Evolutionary conservation across 441 rosid species (phyloP).

Genomic region (Corymbia citriodora): DNA sequence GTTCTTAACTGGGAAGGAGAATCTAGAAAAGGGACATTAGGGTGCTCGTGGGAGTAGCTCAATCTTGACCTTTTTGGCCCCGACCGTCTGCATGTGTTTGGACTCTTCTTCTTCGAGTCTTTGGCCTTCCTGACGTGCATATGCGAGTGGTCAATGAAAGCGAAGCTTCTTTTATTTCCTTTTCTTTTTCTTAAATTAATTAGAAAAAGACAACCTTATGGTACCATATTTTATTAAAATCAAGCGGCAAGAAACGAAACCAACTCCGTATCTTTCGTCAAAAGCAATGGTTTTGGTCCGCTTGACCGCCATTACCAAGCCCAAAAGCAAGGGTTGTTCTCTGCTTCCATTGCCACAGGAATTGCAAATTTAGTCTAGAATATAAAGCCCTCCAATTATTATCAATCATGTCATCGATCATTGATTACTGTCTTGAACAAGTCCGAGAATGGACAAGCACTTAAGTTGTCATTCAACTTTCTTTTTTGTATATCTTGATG

Average conservation of each 20-base stretch:
- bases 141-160: neutral
- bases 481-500: neutral
- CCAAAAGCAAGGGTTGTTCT: neutral
- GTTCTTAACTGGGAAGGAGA: neutral
- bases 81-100: neutral
- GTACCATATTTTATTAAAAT: neutral
- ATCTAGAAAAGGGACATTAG: neutral
- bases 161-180: neutral
- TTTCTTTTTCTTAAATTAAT: neutral
- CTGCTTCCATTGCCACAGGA: neutral
- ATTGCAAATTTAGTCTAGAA: neutral
- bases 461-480: neutral
- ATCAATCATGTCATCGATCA: neutral
- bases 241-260: neutral
- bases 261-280: neutral
- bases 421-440: neutral
- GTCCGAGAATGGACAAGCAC: neutral
- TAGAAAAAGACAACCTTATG: neutral
- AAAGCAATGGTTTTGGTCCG: neutral
- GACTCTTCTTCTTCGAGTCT: neutral
- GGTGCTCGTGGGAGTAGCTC: neutral
- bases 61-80: neutral
- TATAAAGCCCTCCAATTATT: neutral
- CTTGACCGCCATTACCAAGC: neutral
- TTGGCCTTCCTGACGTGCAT: neutral